phyloP scores from a whole-genome alignment of 805 yeast species.

The Sugiyamaella americana region DNA sequence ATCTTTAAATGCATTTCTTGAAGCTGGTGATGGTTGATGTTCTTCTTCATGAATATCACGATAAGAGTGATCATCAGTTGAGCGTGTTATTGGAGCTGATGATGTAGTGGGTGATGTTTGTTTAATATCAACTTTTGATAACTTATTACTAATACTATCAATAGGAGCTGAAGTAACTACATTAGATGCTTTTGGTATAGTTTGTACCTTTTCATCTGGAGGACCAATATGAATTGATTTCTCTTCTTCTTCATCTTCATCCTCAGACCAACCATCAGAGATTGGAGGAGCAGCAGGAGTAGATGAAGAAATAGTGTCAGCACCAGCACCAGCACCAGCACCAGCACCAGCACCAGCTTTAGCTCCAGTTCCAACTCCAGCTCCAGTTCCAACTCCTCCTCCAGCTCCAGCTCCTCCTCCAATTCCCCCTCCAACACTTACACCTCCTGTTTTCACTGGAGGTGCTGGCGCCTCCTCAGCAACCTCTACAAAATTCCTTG shows the following conservation, averaged over 20 bases:
- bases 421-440: no score
- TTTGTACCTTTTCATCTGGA: not conserved
- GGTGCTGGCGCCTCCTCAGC: slow-evolving; percentile 5
- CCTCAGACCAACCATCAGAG: slow-evolving; percentile 16
- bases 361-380: not conserved
- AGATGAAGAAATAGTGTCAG: no score
- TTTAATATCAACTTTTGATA: not conserved
- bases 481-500: slow-evolving; percentile 67
- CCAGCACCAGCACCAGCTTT: not conserved
- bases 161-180: not conserved
- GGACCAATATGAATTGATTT: slow-evolving; percentile 18
- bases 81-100: not conserved
- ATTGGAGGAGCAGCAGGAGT: not conserved
- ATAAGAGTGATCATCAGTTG: not conserved
- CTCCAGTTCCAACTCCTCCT: slow-evolving; percentile 1
- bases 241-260: slow-evolving; percentile 19
- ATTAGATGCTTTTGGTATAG: not conserved
- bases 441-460: not conserved
- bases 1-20: slow-evolving; percentile 34
- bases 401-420: slow-evolving; percentile 2
- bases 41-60: not conserved
- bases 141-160: not conserved
- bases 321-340: no score
- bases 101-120: not conserved
- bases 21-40: not conserved